These are phyloP conservation scores for Trypanosoma caninum DNA, from an alignment of 208 protist species.

Conservation along the genomic window DNA sequence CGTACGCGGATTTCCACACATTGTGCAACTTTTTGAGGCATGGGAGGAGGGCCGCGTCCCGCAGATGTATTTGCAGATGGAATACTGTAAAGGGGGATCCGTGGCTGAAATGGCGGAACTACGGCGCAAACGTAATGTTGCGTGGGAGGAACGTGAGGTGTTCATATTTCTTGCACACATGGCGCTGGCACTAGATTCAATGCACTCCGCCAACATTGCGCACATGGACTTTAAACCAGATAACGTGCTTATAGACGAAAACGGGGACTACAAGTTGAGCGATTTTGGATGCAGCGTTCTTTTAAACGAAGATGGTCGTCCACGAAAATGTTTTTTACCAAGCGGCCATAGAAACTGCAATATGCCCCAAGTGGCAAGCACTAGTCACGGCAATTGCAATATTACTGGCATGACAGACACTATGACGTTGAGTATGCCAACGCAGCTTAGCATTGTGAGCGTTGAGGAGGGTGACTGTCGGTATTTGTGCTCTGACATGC, in stretches of 20 bases:
- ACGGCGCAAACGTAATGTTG: conserved; percentile 35
- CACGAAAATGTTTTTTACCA: conserved; percentile 21
- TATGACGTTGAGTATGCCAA: conserved; percentile 10
- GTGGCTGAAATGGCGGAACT: conserved; percentile 49
- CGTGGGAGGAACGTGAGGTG: conserved; percentile 75
- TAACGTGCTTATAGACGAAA: conserved; percentile 86
- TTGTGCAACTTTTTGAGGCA: conserved; percentile 66
- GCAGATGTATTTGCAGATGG: conserved; percentile 78
- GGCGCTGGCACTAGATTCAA: conserved; percentile 79
- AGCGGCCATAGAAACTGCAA: conserved; percentile 1
- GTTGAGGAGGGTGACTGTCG: conserved; percentile 90
- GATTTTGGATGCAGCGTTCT: conserved; percentile 91
- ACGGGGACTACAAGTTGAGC: conserved; percentile 77
- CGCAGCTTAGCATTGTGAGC: conserved; percentile 65
- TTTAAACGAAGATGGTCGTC: conserved; percentile 59
- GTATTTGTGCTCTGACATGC: conserved; percentile 89
- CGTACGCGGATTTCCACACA: conserved; percentile 61
- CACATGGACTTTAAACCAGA: conserved; percentile 94
- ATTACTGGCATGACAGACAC: background rate
- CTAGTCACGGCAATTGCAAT: background rate
- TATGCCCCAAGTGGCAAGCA: background rate
- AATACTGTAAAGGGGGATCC: conserved; percentile 83
- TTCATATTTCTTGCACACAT: conserved; percentile 81
- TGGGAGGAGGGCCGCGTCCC: conserved; percentile 75
- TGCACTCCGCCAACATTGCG: conserved; percentile 77